Conservation (phyloP, 805 yeast species). For the Pichia heedii region DNA sequence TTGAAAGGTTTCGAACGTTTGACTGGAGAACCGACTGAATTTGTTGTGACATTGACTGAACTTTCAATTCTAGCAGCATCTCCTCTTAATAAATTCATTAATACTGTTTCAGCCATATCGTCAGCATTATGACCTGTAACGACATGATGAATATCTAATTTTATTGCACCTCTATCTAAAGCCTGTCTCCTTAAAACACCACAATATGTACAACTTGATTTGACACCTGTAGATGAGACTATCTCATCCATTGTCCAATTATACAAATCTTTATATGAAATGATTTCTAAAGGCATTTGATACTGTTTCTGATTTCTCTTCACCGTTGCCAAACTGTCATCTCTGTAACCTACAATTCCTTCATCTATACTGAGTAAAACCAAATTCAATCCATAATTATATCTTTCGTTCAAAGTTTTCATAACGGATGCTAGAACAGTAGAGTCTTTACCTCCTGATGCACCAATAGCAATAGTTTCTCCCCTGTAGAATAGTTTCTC, state of each 20-base stretch:
- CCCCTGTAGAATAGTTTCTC: slow-evolving; percentile 68
- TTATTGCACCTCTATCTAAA: slow-evolving; percentile 88
- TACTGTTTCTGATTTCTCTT: slow-evolving; percentile 80
- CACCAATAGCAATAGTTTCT: slow-evolving; percentile 92
- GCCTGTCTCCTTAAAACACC: slow-evolving; percentile 97
- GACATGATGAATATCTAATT: slow-evolving; percentile 76
- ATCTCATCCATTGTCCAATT: slow-evolving; percentile 99
- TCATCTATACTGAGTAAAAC: slow-evolving; percentile 86
- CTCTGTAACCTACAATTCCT: slow-evolving; percentile 95
- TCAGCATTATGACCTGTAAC: slow-evolving; percentile 99
- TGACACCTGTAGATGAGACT: slow-evolving; percentile 86
- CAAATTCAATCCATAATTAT: slow-evolving; percentile 79
- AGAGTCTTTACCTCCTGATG: slow-evolving; percentile 97
- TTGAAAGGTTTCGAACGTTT: slow-evolving; percentile 94
- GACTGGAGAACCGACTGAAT: slow-evolving; percentile 76
- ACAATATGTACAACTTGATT: slow-evolving; percentile 95
- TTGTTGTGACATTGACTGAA: slow-evolving; percentile 79
- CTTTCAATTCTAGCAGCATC: slow-evolving; percentile 88
- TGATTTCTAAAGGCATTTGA: slow-evolving; percentile 32
- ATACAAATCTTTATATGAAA: slow-evolving; percentile 81
- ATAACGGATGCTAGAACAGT: slow-evolving; percentile 87
- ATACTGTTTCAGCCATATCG: slow-evolving; percentile 96
- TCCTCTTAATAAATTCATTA: slow-evolving; percentile 93
- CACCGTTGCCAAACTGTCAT: slow-evolving; percentile 94
- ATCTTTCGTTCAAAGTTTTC: slow-evolving; percentile 79